These are phyloP conservation scores for Coffea humblotiana DNA, from an alignment of 305 asterid species.

Conservation along the genomic window DNA sequence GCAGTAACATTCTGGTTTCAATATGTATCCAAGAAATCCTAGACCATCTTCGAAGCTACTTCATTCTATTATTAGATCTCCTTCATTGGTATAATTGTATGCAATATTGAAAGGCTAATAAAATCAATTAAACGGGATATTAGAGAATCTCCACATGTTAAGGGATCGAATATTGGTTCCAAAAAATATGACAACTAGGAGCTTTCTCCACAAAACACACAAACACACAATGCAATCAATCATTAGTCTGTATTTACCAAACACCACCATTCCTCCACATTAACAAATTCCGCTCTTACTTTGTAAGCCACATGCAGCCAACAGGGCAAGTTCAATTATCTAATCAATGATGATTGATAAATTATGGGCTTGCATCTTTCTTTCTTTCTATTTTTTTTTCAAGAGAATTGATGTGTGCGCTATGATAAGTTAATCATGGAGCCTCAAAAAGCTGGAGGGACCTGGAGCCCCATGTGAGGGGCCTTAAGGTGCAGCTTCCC, in stretches of 20 bases:
- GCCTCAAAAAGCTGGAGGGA: slow-evolving; percentile 14
- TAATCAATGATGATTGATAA: background rate
- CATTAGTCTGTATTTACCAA: slow-evolving; percentile 23
- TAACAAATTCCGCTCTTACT: slow-evolving; percentile 16
- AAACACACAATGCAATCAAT: slow-evolving; percentile 6
- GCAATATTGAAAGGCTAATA: background rate
- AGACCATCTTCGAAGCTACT: slow-evolving; percentile 1
- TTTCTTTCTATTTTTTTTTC: background rate
- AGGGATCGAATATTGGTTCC: slow-evolving; percentile 8
- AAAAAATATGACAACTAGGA: slow-evolving; percentile 11
- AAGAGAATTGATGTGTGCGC: slow-evolving; percentile 15
- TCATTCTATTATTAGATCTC: slow-evolving; percentile 1
- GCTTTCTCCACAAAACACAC: background rate
- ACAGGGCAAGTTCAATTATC: slow-evolving; percentile 24
- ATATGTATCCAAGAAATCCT: background rate
- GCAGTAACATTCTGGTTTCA: background rate
- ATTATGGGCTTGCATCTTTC: background rate
- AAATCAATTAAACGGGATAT: slow-evolving; percentile 7
- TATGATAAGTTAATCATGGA: slow-evolving; percentile 26
- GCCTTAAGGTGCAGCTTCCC: slow-evolving; percentile 20
- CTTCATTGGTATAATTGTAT: slow-evolving; percentile 5
- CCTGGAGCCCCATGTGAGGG: slow-evolving; percentile 36
- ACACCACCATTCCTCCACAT: slow-evolving; percentile 15
- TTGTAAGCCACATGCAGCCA: slow-evolving; percentile 35
- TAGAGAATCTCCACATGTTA: slow-evolving; percentile 29